Percentiles rank a stretch among this genome's conserved stretches.
Conservation (phyloP, 208 protist species). For the Acanthamoeba pearcei region DNA sequence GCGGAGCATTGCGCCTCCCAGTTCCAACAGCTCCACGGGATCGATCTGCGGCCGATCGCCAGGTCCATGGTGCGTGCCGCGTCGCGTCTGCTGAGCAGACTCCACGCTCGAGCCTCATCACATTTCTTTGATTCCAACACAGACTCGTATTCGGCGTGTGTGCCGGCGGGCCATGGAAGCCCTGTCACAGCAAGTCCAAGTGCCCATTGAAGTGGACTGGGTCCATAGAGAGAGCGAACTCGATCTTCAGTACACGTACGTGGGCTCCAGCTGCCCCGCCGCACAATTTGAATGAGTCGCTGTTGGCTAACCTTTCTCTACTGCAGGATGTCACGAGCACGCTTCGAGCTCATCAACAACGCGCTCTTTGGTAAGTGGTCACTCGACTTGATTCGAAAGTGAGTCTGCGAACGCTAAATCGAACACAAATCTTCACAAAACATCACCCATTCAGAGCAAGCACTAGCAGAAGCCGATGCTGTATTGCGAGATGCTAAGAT, state of each 20-base stretch:
- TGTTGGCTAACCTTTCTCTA: too few relatives aligned
- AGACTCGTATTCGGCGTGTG: slow-evolving; percentile 84
- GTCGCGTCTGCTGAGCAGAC: slow-evolving; percentile 80
- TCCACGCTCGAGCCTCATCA: slow-evolving; percentile 81
- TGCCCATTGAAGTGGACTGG: slow-evolving; percentile 96
- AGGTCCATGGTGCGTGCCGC: slow-evolving; percentile 81
- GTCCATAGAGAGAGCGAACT: slow-evolving; percentile 96
- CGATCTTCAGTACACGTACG: slow-evolving; percentile 92
- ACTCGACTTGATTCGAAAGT: too few relatives aligned
- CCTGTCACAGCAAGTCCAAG: slow-evolving; percentile 93
- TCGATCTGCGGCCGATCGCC: slow-evolving; percentile 82
- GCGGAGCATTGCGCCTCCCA: slow-evolving; percentile 97
- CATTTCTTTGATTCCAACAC: slow-evolving; percentile 95
- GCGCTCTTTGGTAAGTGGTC: slow-evolving; percentile 93
- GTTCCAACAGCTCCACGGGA: slow-evolving; percentile 95
- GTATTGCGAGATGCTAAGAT: not conserved
- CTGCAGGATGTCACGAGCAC: slow-evolving; percentile 96
- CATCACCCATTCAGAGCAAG: too few relatives aligned
- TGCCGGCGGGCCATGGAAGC: slow-evolving; percentile 95
- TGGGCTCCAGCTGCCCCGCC: too few relatives aligned
- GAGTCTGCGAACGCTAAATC: too few relatives aligned
- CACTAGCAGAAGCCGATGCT: not conserved
- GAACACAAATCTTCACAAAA: too few relatives aligned
- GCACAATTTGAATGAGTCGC: too few relatives aligned
- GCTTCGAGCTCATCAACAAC: slow-evolving; percentile 97